Evolutionary conservation across 129 eudicot species (phyloP).

Genomic region (Arctium lappa): DNA sequence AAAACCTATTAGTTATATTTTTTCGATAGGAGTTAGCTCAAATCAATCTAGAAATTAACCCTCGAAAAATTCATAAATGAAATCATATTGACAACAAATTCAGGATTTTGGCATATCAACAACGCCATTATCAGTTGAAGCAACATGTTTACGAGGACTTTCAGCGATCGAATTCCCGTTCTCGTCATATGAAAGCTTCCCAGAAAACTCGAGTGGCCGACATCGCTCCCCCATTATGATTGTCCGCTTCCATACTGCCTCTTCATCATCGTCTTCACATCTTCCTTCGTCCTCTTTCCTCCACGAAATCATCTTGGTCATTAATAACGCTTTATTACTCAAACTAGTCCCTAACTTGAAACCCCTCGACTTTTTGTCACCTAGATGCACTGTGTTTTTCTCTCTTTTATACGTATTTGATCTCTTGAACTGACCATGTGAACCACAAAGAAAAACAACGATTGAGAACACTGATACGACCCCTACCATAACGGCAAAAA

Average conservation of each 20-base stretch:
- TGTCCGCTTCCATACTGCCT: conserved; percentile 74
- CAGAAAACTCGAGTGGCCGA: conserved; percentile 77
- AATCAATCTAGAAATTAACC: background rate
- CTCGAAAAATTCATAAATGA: background rate
- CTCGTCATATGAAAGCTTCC: conserved; percentile 59
- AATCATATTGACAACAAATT: background rate
- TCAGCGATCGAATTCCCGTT: conserved; percentile 57
- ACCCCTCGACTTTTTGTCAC: conserved; percentile 18
- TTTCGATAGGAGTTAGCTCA: background rate
- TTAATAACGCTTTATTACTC: conserved; percentile 60
- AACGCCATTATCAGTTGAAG: background rate
- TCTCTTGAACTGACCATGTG: conserved; percentile 32
- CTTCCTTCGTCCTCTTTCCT: conserved; percentile 48
- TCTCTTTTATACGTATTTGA: conserved; percentile 13
- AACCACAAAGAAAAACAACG: conserved; percentile 51
- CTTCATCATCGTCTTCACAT: conserved; percentile 31
- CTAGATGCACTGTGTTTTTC: conserved; percentile 28
- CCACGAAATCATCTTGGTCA: conserved; percentile 77
- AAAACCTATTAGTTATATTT: background rate
- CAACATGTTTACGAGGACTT: conserved; percentile 24
- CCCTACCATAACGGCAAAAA: conserved; percentile 23
- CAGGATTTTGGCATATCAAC: conserved; percentile 10
- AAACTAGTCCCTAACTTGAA: conserved; percentile 45
- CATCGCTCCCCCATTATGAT: conserved; percentile 85
- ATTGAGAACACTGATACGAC: conserved; percentile 44